phyloP scores from a whole-genome alignment of 2,329 filamentous ascomycete genomes.

The Dendrostoma leiphaemia region DNA sequence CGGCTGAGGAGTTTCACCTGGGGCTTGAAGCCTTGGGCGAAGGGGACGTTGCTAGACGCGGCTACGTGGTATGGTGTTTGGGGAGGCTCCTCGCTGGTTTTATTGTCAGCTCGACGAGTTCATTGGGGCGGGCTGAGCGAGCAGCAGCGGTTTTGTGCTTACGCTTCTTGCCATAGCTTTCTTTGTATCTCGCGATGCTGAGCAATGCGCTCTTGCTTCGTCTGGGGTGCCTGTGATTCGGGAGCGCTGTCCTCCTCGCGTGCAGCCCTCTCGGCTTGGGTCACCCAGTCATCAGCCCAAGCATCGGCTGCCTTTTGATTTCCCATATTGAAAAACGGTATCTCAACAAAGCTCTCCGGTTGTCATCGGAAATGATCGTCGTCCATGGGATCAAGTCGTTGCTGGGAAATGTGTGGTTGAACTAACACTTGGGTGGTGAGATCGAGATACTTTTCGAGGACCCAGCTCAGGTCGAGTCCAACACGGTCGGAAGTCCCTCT shows the following conservation, averaged over 20 bases:
- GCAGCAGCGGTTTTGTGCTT: constrained; percentile 32
- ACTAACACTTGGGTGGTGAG: too few species aligned
- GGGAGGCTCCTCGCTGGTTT: constrained; percentile 66
- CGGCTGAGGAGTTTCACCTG: constrained; percentile 82
- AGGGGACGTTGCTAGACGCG: constrained; percentile 48
- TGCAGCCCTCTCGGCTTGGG: constrained; percentile 61
- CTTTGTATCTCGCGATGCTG: constrained; percentile 81
- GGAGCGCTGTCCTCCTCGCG: constrained; percentile 36
- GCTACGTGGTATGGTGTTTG: constrained; percentile 74
- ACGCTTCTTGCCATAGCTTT: constrained; percentile 88
- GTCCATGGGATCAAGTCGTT: background rate
- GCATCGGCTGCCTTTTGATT: constrained; percentile 64
- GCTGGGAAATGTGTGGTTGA: background rate
- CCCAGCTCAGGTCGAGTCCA: background rate
- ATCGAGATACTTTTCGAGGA: background rate
- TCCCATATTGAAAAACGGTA: constrained; percentile 35
- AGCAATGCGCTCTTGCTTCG: constrained; percentile 74
- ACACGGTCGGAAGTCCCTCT: background rate
- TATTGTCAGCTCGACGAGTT: constrained; percentile 6
- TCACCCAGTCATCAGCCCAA: constrained; percentile 90
- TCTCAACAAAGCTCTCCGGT: background rate
- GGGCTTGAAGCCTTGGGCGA: constrained; percentile 71
- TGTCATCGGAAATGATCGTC: background rate
- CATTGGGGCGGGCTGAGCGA: background rate
- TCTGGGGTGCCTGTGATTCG: constrained; percentile 45